Percentiles rank a stretch among this genome's conserved stretches.
Evolutionary conservation across 2,329 filamentous ascomycete genomes (phyloP).

Genomic region (Sarocladium oryzae): DNA sequence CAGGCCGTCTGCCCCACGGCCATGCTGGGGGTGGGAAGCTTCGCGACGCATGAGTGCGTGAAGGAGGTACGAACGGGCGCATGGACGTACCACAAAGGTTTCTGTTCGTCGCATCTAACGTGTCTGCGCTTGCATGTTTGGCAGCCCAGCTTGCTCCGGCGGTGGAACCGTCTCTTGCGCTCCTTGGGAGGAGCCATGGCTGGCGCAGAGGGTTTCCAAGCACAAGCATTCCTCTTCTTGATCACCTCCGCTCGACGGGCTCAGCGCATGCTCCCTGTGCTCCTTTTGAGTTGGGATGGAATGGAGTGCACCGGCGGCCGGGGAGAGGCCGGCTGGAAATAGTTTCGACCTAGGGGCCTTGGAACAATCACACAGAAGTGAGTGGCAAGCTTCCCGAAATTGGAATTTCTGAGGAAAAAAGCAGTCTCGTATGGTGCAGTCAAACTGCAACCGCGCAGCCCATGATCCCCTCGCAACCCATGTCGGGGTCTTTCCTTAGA

Average conservation of each 20-base stretch:
- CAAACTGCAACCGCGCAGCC: background rate
- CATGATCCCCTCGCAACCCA: conserved; percentile 4
- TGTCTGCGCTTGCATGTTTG: conserved; percentile 33
- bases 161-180: conserved; percentile 31
- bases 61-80: conserved; percentile 2
- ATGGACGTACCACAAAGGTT: conserved; percentile 36
- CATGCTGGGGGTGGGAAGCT: background rate
- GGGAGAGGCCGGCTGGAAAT: conserved; percentile 6
- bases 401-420: background rate
- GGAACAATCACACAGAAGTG: background rate
- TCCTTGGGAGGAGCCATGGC: conserved; percentile 28
- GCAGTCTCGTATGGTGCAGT: background rate
- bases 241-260: background rate
- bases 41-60: background rate
- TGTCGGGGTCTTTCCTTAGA: background rate
- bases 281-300: background rate
- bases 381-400: background rate
- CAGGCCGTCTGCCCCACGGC: background rate
- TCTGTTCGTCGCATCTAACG: conserved; percentile 39
- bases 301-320: background rate
- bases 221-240: background rate
- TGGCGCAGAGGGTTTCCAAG: background rate
- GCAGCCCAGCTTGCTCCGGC: conserved; percentile 31
- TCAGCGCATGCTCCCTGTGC: background rate
- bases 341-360: background rate